These are phyloP conservation scores for Colletotrichum sp. DNA, from an alignment of 2,329 filamentous ascomycete species.

Conservation along the genomic window DNA sequence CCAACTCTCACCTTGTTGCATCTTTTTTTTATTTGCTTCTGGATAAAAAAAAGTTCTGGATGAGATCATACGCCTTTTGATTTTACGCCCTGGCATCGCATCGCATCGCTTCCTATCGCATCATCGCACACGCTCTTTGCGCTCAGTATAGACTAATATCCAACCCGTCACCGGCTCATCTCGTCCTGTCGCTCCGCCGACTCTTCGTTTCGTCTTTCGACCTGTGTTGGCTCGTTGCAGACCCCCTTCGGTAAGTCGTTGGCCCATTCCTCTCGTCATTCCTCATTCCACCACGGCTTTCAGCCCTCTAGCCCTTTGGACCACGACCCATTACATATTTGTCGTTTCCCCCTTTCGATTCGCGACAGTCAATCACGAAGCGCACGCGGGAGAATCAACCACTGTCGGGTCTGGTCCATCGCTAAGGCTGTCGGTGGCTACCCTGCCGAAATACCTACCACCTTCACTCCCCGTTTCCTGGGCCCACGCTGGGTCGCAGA, in stretches of 20 bases:
- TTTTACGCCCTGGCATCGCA: background rate
- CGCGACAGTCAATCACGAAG: background rate
- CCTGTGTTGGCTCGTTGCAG: background rate
- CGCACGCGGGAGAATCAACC: background rate
- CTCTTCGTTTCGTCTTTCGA: background rate
- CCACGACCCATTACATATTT: constrained; percentile 7
- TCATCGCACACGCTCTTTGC: background rate
- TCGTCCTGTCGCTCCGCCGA: background rate
- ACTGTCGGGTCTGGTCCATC: background rate
- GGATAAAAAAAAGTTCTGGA: constrained; percentile 20
- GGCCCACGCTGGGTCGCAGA: constrained; percentile 9
- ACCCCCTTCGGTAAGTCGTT: constrained; percentile 12
- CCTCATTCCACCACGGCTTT: constrained; percentile 5
- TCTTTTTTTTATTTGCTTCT: constrained; percentile 8
- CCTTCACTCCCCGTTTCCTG: constrained; percentile 1
- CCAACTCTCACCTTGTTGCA: background rate
- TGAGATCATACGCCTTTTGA: constrained; percentile 18
- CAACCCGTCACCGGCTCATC: background rate
- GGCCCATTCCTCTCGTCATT: constrained; percentile 13
- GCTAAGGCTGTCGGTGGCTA: constrained; percentile 9
- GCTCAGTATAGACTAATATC: constrained; percentile 19
- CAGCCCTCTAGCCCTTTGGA: background rate
- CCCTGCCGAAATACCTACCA: constrained; percentile 12
- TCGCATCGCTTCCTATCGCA: background rate
- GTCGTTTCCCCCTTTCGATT: background rate